Evolutionary conservation across 331 rosid species (phyloP).

Genomic region (Arachis monticola): DNA sequence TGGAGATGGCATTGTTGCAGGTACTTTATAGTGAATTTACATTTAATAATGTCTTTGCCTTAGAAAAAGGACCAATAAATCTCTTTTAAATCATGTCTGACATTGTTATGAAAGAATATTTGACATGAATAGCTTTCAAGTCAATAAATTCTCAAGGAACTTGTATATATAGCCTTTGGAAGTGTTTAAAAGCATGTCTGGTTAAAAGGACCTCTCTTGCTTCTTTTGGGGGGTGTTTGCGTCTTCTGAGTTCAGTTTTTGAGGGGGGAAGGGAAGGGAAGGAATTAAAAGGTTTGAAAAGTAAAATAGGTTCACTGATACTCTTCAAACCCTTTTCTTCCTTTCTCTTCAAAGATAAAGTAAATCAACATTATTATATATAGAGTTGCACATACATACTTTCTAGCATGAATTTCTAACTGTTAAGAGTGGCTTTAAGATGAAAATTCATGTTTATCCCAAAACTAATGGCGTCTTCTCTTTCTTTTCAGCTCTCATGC

Average conservation of each 20-base stretch:
- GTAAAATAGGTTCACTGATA: too few species aligned
- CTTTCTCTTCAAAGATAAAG: too few species aligned
- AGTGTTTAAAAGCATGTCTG: neutral
- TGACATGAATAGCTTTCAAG: slow-evolving; percentile 20
- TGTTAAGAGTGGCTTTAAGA: slow-evolving; percentile 12
- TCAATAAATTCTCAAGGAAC: slow-evolving; percentile 4
- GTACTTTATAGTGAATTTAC: slow-evolving; percentile 47
- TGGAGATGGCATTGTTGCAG: slow-evolving; percentile 97
- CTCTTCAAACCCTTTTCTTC: too few species aligned
- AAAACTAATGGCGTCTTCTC: slow-evolving; percentile 19
- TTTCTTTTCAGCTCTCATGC: slow-evolving; percentile 70
- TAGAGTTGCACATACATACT: neutral
- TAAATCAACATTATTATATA: neutral
- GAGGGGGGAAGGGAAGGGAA: too few species aligned
- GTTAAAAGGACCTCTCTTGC: neutral
- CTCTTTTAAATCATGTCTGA: neutral
- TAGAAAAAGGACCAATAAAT: neutral
- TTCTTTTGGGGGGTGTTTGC: neutral
- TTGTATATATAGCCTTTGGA: neutral
- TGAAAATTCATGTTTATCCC: slow-evolving; percentile 15
- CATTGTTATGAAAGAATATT: slow-evolving; percentile 4
- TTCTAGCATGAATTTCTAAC: slow-evolving; percentile 15
- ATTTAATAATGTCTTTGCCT: slow-evolving; percentile 10
- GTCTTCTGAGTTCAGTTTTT: neutral
- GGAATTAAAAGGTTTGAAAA: neutral